Evolutionary conservation across 2,329 filamentous ascomycete species (phyloP).

Genomic region (Colletotrichum sp.): DNA sequence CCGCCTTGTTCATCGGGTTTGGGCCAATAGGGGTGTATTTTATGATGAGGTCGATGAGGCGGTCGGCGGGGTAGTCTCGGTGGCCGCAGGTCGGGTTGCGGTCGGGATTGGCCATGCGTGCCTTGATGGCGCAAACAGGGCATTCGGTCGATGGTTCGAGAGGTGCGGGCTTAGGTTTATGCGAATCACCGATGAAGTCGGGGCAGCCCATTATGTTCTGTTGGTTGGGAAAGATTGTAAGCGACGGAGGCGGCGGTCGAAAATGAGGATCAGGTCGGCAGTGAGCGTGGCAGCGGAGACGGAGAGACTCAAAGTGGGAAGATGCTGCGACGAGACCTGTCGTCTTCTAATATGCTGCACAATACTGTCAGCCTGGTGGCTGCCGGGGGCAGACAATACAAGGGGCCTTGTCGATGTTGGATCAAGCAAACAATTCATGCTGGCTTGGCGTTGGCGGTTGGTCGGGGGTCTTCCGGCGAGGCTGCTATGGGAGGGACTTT

Average conservation of each 20-base stretch:
- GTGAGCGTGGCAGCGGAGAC: not conserved
- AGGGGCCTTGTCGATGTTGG: not conserved
- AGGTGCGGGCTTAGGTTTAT: not conserved
- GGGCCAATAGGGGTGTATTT: not conserved
- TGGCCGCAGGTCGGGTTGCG: not conserved
- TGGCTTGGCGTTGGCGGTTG: not conserved
- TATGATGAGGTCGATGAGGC: not conserved
- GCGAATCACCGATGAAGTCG: not conserved
- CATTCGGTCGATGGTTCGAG: not conserved
- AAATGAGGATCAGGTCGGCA: not conserved
- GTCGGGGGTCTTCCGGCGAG: not conserved
- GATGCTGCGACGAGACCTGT: not conserved
- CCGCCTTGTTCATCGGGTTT: not conserved
- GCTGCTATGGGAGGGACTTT: not conserved
- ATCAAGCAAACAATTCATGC: not conserved
- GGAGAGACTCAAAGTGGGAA: not conserved
- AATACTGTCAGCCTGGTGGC: not conserved
- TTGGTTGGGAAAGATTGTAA: not conserved
- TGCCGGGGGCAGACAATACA: not conserved
- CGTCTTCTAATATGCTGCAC: not conserved
- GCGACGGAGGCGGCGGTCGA: not conserved
- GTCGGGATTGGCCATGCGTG: not conserved
- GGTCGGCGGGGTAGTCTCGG: not conserved
- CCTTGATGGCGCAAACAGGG: not conserved
- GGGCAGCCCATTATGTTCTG: not conserved